Evolutionary conservation across 257 asterid genomes (phyloP), one percentile per base, ranked within the genome.

Genomic region (Ligustrum vulgare): DNA sequence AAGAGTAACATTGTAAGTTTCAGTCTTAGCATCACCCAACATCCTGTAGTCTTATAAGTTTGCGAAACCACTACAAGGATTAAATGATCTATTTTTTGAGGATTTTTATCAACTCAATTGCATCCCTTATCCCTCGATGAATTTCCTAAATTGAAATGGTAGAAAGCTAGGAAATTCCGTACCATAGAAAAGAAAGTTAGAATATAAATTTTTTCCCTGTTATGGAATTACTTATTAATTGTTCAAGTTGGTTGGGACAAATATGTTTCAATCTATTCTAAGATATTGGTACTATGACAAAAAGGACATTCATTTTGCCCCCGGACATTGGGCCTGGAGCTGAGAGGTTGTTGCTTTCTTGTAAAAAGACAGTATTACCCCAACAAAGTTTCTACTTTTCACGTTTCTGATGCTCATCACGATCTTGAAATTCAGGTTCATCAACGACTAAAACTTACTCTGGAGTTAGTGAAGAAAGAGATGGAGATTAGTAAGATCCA

Each of bases 401-500:
- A 34, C 72, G 20, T 76, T 37, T 51, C 70, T 56, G 66, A 43
- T 79, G 68, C 41, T 75, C 36, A 62, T 25, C 69, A n/a, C 37
- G 4, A 37, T 79, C 62, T 78, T 12, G 58, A 56, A 51, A 73
- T 78, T 60, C 84, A 95, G 99, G 97, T 95, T 80, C 87, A 86
- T 80, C 89, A 93, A 83, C 88, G 99, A 58, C 88, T 95, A 74
- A 84, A 85, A 69, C 97, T 95, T 81, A 85, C 97, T 45, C 86
- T 95, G 82, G 97, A 90, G 87, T 82, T 95, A 71, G 91, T 93
- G 88, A 95, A 95, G 92, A 95, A 95, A 82, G 99, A 95, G 89
- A 89, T 95, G 92, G 99, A 95, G 93, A 95, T 95, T 66, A 93
- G 92, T 87, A 95, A 88, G 84, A 91, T 95, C 80, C 99, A 95